Base-by-base conservation (phyloP, 148 eudicot species). In the Mesembryanthemum crystallinum region DNA sequence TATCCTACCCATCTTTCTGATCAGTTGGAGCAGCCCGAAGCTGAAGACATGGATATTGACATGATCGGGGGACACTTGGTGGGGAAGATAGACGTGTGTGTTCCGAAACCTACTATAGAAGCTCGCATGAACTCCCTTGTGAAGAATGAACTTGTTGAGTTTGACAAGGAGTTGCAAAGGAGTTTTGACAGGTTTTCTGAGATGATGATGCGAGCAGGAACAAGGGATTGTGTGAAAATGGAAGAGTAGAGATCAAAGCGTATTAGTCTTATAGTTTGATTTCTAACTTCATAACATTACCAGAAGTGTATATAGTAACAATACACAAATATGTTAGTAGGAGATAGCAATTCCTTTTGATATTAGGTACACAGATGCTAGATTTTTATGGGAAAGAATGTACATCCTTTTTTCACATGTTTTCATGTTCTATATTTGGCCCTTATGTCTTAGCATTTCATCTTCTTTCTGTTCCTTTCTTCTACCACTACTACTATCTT, bases 41-140 rank as follows among this genome's bases (percentile, higher is more conserved):
- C 7, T 18, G 74, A 76, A 42, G 90, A 82, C 64, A 88, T 90
- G 94, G 87, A 85, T 12, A 76, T 88, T 7, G 91, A 90, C 73
- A 86, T 90, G 94, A 12, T 80, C 12, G 89, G 87, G 15, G 93
- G 93, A 11, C 28, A 60, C 4, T 63, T 76, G 2, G 74, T 89
- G 25, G 89, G 87, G 5, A 69, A 8, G 12, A 58, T 68, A 11
- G 89, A 86, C 69, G 30, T 65, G 13, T 71, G 72, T 59, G 77
- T 80, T 23, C 35, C 73, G 9, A 77, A 60, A 65, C 76, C 43
- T 64, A 37, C 73, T 18, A 17, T 23, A 25, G 24, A 25, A 20
- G 17, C 73, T 8, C 10, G 7, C 58, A 58, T 10, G 18, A 32
- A 55, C 14, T 27, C 8, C n/a, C 18, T 7, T 5, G 6, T n/a